Conservation (phyloP, 106 monocot genomes). For the Gastrodia elata region DNA sequence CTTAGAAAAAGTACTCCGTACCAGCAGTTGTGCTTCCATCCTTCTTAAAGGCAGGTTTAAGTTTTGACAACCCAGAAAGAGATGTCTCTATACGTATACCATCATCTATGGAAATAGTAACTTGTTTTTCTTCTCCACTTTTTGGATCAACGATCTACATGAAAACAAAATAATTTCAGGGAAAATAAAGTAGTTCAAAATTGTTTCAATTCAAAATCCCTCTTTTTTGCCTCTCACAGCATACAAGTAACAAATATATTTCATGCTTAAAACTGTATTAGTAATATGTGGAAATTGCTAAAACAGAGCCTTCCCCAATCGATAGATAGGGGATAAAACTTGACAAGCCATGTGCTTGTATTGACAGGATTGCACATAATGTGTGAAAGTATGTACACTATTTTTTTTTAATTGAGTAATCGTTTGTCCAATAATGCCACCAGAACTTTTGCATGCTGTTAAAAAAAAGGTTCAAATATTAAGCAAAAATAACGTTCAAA, state of each 20-base stretch:
- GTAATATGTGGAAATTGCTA: neutral
- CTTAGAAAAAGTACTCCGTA: slow-evolving; percentile 12
- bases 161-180: neutral
- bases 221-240: neutral
- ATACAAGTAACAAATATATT: neutral
- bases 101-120: slow-evolving; percentile 83
- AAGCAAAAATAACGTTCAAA: neutral
- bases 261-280: neutral
- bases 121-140: slow-evolving; percentile 78
- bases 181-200: neutral
- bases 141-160: slow-evolving; percentile 83
- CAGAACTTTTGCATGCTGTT: neutral
- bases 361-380: neutral
- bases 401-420: too few species aligned
- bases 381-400: too few species aligned
- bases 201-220: neutral
- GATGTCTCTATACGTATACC: slow-evolving; percentile 80
- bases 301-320: neutral
- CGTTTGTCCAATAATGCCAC: neutral
- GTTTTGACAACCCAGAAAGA: slow-evolving; percentile 64
- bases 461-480: neutral
- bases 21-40: slow-evolving; percentile 97
- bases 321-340: neutral
- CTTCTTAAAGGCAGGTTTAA: slow-evolving; percentile 87
- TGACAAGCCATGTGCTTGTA: neutral